These are phyloP conservation scores for Achaetomium macrosporum DNA, from an alignment of 2,329 filamentous ascomycete genomes.

Conservation along the genomic window DNA sequence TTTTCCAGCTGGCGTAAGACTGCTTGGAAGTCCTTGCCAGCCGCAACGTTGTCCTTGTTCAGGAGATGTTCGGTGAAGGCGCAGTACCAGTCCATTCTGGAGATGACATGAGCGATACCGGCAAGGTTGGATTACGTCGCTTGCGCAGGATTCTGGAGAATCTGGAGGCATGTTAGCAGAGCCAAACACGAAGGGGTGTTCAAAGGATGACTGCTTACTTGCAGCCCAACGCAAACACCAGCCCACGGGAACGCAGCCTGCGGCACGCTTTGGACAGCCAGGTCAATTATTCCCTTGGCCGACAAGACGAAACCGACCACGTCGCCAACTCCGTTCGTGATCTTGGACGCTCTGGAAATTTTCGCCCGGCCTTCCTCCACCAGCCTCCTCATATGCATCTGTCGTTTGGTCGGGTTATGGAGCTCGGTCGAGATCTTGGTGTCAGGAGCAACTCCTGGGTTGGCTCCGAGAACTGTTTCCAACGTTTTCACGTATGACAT, in stretches of 20 bases:
- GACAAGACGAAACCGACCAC: slow-evolving; percentile 23
- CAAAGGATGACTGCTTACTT: slow-evolving; percentile 12
- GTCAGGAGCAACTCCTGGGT: slow-evolving; percentile 7
- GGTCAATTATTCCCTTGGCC: slow-evolving; percentile 26
- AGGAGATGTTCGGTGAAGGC: slow-evolving; percentile 18
- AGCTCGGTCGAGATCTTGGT: slow-evolving; percentile 11
- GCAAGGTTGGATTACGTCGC: slow-evolving; percentile 19
- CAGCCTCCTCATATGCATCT: slow-evolving; percentile 29
- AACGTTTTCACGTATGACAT: slow-evolving; percentile 24
- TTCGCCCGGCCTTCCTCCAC: slow-evolving; percentile 27
- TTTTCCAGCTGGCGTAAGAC: slow-evolving; percentile 17
- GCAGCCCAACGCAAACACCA: slow-evolving; percentile 16
- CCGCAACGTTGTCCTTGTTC: slow-evolving; percentile 7
- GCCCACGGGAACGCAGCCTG: slow-evolving; percentile 23
- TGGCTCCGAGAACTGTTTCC: slow-evolving; percentile 5
- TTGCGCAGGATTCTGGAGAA: slow-evolving; percentile 19
- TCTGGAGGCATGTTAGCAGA: slow-evolving; percentile 10
- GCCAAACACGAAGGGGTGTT: slow-evolving; percentile 1
- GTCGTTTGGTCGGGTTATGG: slow-evolving; percentile 9
- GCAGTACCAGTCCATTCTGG: slow-evolving; percentile 23
- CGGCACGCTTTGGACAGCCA: slow-evolving; percentile 27
- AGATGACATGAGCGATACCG: slow-evolving; percentile 19
- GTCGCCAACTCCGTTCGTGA: slow-evolving; percentile 25
- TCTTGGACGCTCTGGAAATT: slow-evolving; percentile 24
- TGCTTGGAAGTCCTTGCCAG: neutral